Conservation (phyloP, 768 basidiomycete species). For the Kwoniella bestiolae region DNA sequence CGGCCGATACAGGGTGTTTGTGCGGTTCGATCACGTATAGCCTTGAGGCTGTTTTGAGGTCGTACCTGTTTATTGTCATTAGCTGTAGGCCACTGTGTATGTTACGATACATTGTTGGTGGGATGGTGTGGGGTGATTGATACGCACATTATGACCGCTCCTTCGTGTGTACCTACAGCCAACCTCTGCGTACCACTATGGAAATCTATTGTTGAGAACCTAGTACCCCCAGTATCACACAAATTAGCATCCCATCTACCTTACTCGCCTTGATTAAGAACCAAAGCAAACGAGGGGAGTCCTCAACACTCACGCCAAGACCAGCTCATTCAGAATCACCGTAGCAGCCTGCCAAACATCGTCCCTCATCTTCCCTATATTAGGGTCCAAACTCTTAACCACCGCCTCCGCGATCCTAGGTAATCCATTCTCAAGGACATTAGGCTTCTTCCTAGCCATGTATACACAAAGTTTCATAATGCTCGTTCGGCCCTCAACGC, state of each 20-base stretch:
- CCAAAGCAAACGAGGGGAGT: background rate
- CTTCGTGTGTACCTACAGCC: slow-evolving; percentile 91
- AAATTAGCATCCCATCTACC: background rate
- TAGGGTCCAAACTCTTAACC: slow-evolving; percentile 94
- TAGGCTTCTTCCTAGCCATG: slow-evolving; percentile 88
- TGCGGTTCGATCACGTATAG: slow-evolving; percentile 94
- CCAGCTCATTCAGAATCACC: slow-evolving; percentile 92
- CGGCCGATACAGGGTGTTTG: slow-evolving; percentile 75
- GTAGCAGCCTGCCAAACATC: slow-evolving; percentile 89
- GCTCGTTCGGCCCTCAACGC: slow-evolving; percentile 72
- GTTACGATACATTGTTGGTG: background rate
- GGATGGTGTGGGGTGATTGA: background rate
- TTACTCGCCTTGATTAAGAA: background rate
- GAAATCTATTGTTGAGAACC: slow-evolving; percentile 93
- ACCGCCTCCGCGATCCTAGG: slow-evolving; percentile 90
- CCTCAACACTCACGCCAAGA: slow-evolving; percentile 70
- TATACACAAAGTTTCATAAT: slow-evolving; percentile 93
- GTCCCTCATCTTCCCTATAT: slow-evolving; percentile 70
- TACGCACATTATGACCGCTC: slow-evolving; percentile 66
- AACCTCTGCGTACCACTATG: slow-evolving; percentile 83
- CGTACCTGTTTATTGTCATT: slow-evolving; percentile 72
- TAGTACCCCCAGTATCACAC: slow-evolving; percentile 48
- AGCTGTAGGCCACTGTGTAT: background rate
- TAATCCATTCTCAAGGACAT: slow-evolving; percentile 80
- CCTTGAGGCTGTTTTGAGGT: slow-evolving; percentile 91